Conservation (phyloP, 306 rosid species). For the Mimosa bimucronata region DNA sequence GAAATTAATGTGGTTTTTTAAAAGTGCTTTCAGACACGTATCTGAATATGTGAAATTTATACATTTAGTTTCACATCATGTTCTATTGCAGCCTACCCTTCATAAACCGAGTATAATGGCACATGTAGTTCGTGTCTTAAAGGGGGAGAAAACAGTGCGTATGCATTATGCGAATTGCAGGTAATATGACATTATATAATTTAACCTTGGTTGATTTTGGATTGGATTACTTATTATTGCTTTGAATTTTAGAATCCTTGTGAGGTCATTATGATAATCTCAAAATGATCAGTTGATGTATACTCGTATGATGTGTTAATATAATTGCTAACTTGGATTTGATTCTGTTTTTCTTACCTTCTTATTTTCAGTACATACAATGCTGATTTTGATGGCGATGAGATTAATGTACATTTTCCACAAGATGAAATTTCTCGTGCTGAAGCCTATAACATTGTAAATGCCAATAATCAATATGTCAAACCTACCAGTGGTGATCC, state of each 20-base stretch:
- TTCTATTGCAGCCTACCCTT: conserved; percentile 84
- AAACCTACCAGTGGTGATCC: conserved; percentile 99
- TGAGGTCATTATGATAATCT: conserved; percentile 34
- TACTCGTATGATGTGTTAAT: neutral
- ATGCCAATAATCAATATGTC: conserved; percentile 94
- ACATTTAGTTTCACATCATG: conserved; percentile 34
- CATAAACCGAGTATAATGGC: conserved; percentile 99
- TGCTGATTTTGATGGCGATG: conserved; percentile 99
- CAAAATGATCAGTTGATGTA: conserved; percentile 37
- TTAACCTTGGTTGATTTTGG: conserved; percentile 34
- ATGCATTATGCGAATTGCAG: conserved; percentile 95
- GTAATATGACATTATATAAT: conserved; percentile 37
- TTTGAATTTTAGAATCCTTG: conserved; percentile 3
- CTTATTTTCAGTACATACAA: conserved; percentile 74
- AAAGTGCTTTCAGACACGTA: neutral
- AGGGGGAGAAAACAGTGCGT: conserved; percentile 95
- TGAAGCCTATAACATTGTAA: conserved; percentile 92
- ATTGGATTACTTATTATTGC: conserved; percentile 17
- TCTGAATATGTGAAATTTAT: neutral
- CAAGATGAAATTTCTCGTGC: conserved; percentile 98
- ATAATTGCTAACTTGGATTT: conserved; percentile 26
- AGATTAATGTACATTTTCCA: conserved; percentile 96
- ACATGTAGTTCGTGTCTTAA: conserved; percentile 82
- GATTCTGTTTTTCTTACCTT: conserved; percentile 3
- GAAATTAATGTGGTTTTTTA: neutral